Evolutionary conservation across 1,139 yeast species (phyloP).

Genomic region (Candida sp.): DNA sequence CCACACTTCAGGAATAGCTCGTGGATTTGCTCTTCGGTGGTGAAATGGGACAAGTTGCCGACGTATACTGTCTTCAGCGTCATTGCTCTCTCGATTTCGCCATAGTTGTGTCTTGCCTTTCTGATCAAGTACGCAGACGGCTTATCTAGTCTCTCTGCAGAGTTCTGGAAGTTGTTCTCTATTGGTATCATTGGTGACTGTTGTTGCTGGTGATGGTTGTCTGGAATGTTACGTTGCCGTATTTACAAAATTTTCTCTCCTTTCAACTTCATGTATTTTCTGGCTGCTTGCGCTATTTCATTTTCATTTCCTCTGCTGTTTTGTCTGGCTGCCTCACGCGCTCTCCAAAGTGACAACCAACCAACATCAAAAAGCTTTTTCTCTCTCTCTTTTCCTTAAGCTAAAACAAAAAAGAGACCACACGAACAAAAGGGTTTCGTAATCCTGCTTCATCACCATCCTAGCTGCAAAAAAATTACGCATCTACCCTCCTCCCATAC

Average conservation of each 20-base stretch:
- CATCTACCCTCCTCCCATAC: not conserved
- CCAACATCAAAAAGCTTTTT: not conserved
- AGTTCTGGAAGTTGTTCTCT: conserved; percentile 57
- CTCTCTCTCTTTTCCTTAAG: not conserved
- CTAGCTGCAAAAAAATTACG: not conserved
- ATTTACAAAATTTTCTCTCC: no score
- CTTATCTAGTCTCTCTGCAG: conserved; percentile 70
- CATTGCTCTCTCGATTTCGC: conserved; percentile 66
- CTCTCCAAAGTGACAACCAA: not conserved
- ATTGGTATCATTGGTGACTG: conserved; percentile 48
- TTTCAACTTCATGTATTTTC: not conserved
- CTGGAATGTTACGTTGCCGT: not conserved
- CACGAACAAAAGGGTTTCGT: not conserved
- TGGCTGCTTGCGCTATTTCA: not conserved
- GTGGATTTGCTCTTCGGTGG: conserved; percentile 92
- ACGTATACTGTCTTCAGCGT: conserved; percentile 80
- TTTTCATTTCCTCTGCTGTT: not conserved
- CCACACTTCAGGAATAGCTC: conserved; percentile 88
- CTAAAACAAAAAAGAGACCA: not conserved
- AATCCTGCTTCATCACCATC: not conserved
- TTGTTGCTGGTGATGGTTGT: not conserved
- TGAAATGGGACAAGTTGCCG: conserved; percentile 82
- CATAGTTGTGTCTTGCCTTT: conserved; percentile 66
- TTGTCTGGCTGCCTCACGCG: not conserved
- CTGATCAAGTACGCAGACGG: conserved; percentile 79